Evolutionary conservation across 163 green algal genomes (phyloP).

Genomic region (Smithsoniella earleae): DNA sequence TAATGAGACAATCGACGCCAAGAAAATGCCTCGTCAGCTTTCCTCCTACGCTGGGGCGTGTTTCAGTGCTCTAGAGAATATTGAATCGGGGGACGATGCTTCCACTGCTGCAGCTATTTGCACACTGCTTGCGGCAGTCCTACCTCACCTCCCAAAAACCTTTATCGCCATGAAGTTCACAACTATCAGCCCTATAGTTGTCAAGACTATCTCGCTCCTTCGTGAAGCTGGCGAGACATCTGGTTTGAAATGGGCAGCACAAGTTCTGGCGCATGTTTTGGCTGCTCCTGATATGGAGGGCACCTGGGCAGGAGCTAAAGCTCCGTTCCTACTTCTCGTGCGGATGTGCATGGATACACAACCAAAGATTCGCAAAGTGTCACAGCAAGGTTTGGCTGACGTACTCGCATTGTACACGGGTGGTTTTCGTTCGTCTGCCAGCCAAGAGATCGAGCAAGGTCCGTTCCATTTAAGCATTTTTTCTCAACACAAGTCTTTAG

Average conservation of each 20-base stretch:
- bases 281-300: conserved; percentile 49
- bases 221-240: conserved; percentile 37
- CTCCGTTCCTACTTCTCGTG: conserved; percentile 51
- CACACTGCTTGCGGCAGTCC: conserved; percentile 49
- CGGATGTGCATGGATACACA: conserved; percentile 49
- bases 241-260: conserved; percentile 48
- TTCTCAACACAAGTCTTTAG: too few species aligned
- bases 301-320: conserved; percentile 50
- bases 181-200: too few species aligned
- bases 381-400: neutral
- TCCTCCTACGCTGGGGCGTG: conserved; percentile 3
- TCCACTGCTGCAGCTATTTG: conserved; percentile 43
- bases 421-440: conserved; percentile 42
- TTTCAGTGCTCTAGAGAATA: neutral
- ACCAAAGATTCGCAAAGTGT: conserved; percentile 56
- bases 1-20: conserved; percentile 13
- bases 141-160: conserved; percentile 53
- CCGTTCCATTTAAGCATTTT: too few species aligned
- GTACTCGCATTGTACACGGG: neutral
- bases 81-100: neutral
- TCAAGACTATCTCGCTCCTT: neutral
- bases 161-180: conserved; percentile 57
- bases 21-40: neutral
- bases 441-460: conserved; percentile 45
- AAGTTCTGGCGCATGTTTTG: conserved; percentile 54